A percentile compares a stretch with the other conserved stretches of the same genome.
Evolutionary conservation across 192 early-diverging fungal species (phyloP).

Genomic region (Thamnidium elegans): DNA sequence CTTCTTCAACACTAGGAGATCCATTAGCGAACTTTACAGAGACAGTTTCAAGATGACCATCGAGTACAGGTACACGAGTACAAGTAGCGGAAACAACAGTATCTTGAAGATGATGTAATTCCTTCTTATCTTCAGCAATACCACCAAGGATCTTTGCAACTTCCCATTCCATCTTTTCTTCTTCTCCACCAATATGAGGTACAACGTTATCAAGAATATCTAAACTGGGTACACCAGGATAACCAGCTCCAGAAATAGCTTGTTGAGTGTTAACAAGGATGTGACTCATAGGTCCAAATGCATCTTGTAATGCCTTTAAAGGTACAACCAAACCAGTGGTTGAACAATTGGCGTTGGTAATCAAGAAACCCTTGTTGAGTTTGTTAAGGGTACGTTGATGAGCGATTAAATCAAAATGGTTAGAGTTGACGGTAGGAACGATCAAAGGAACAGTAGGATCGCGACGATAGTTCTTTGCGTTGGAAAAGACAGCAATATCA

Average conservation of each 20-base stretch:
- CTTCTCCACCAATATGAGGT: conserved; percentile 92
- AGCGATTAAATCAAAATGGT: conserved; percentile 80
- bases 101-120: conserved; percentile 49
- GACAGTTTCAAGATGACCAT: conserved; percentile 93
- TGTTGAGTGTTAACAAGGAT: conserved; percentile 91
- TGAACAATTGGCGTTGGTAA: conserved; percentile 99
- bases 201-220: conserved; percentile 97
- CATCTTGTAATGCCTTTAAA: conserved; percentile 84
- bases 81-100: conserved; percentile 91
- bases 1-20: conserved; percentile 72
- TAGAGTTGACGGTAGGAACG: conserved; percentile 89
- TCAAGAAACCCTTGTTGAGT: conserved; percentile 77
- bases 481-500: conserved; percentile 90
- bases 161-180: conserved; percentile 96
- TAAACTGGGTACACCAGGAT: conserved; percentile 92
- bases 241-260: conserved; percentile 96
- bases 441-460: conserved; percentile 85
- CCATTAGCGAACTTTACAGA: conserved; percentile 77
- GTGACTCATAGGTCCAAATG: conserved; percentile 81
- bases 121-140: conserved; percentile 48
- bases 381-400: conserved; percentile 64
- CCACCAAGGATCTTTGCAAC: conserved; percentile 88
- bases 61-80: conserved; percentile 94
- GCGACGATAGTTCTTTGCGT: conserved; percentile 96
- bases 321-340: conserved; percentile 93